These are phyloP conservation scores for Ustilago loliicola DNA, from an alignment of 1,284 basidiomycete species.

Conservation along the genomic window DNA sequence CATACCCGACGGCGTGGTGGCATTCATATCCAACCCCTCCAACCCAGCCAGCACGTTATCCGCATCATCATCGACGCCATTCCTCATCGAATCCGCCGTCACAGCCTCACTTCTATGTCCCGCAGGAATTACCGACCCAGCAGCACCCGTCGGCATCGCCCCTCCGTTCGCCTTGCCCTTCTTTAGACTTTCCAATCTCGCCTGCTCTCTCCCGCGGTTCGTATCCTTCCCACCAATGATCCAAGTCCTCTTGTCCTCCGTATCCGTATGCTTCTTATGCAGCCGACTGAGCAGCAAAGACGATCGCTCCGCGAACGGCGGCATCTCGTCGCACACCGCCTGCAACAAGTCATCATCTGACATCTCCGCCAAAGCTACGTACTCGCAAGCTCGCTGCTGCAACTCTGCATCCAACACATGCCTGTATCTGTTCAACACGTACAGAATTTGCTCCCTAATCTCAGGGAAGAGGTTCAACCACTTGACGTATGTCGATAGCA, in stretches of 20 bases:
- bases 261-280: slow-evolving; percentile 86
- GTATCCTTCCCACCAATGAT: slow-evolving; percentile 92
- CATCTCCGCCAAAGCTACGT: slow-evolving; percentile 62
- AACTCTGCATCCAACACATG: slow-evolving; percentile 98
- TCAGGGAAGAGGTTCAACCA: slow-evolving; percentile 99
- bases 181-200: slow-evolving; percentile 74
- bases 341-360: slow-evolving; percentile 88
- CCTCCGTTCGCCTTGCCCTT: slow-evolving; percentile 67
- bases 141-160: slow-evolving; percentile 61
- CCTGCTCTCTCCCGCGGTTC: slow-evolving; percentile 79
- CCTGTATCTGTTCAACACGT: slow-evolving; percentile 92
- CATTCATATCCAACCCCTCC: slow-evolving; percentile 82
- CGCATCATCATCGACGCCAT: slow-evolving; percentile 49
- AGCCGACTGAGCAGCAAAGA: slow-evolving; percentile 84
- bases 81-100: slow-evolving; percentile 51
- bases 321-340: slow-evolving; percentile 98
- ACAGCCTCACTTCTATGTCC: slow-evolving; percentile 50
- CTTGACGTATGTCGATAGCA: slow-evolving; percentile 98
- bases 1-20: slow-evolving; percentile 55
- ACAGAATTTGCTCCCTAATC: slow-evolving; percentile 91
- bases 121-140: slow-evolving; percentile 56
- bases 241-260: slow-evolving; percentile 89
- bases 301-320: slow-evolving; percentile 94
- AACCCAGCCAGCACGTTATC: slow-evolving; percentile 81
- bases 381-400: slow-evolving; percentile 90